phyloP scores from a whole-genome alignment of 495 filamentous ascomycete species.

The Penicillium coprophilum region DNA sequence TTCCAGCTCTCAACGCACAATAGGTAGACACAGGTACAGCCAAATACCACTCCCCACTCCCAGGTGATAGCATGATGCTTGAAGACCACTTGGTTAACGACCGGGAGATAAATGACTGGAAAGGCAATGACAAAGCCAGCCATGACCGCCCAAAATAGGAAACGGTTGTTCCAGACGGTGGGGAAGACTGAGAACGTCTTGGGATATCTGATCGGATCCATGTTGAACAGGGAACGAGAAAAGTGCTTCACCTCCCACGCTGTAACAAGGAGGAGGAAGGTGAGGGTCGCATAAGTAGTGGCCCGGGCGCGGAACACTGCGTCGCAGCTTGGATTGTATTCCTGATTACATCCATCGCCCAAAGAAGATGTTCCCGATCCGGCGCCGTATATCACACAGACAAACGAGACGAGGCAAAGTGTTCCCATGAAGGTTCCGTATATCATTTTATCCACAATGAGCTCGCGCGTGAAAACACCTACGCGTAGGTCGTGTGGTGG shows the following conservation, averaged over 20 bases:
- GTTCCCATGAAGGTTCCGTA: conserved; percentile 70
- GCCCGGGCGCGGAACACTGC: conserved; percentile 74
- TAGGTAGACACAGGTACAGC: conserved; percentile 60
- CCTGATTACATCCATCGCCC: conserved; percentile 65
- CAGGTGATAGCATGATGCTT: conserved; percentile 71
- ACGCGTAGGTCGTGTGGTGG: conserved; percentile 65
- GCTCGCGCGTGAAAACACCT: conserved; percentile 70
- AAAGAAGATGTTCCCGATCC: conserved; percentile 58
- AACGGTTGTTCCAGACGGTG: conserved; percentile 67
- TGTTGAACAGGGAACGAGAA: conserved; percentile 65
- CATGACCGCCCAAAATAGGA: conserved; percentile 72
- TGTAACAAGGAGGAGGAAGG: conserved; percentile 68
- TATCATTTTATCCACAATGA: conserved; percentile 70
- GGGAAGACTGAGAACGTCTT: conserved; percentile 56
- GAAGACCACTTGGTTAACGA: conserved; percentile 67
- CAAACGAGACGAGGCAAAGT: conserved; percentile 65
- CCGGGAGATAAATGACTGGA: conserved; percentile 71
- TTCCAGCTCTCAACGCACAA: conserved; percentile 68
- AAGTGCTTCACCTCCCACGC: conserved; percentile 78
- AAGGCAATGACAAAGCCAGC: conserved; percentile 67
- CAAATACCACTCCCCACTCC: conserved; percentile 69
- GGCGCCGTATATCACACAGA: conserved; percentile 65
- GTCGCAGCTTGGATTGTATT: conserved; percentile 53
- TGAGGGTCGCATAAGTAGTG: conserved; percentile 73
- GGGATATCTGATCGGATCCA: conserved; percentile 52